Base-by-base conservation (phyloP, 1,139 yeast genomes). In the Ogataea hybrid region DNA sequence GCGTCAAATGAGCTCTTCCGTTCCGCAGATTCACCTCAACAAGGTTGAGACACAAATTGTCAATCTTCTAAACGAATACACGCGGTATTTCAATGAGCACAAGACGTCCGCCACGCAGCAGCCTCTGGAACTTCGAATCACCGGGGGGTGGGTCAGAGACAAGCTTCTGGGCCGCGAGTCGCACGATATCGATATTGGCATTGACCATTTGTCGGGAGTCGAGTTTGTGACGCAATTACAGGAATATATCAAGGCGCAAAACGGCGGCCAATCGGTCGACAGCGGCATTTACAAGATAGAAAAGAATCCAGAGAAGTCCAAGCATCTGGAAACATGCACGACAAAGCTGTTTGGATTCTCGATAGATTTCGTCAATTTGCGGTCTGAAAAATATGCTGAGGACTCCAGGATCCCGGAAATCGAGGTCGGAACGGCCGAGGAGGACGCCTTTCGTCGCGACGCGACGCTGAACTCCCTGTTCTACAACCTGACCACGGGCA, bases 131-230 rank as follows among this genome's bases (percentile, higher is more conserved):
- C 70, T 90, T 16, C 65, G 99, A 49, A 85, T 92, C 53, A 90
- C 97, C 0, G 99, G 99, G 25, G 99, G 99, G 1, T 92, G 99
- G 99, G 99, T 92, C 5, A 75, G 99, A 55, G 99, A 92, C 63
- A 92, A 92, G 66, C 67, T 92, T 28, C 68, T 94, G 29, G 95
- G 95, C 0, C 71, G 74, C 37, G 80, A 77, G 25, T 82, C 94
- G 41, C 81, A 92, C 58, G 99, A 92, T 62, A 70, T 92, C 32
- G 99, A 92, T 57, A 86, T 92, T 42, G 97, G 97, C 6, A 77
- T 94, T 44, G 89, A 92, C 61, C 71, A 71, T 44, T 66, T 87
- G 56, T 77, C 95, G 0, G 99, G 99, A 0, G 88, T 85, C 58
- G 81, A 81, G 32, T 92, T 94, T 67, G 97, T 95, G 1, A 70